These are phyloP conservation scores for Colletotrichum godetiae DNA, from an alignment of 2,329 filamentous ascomycete genomes.

Conservation along the genomic window DNA sequence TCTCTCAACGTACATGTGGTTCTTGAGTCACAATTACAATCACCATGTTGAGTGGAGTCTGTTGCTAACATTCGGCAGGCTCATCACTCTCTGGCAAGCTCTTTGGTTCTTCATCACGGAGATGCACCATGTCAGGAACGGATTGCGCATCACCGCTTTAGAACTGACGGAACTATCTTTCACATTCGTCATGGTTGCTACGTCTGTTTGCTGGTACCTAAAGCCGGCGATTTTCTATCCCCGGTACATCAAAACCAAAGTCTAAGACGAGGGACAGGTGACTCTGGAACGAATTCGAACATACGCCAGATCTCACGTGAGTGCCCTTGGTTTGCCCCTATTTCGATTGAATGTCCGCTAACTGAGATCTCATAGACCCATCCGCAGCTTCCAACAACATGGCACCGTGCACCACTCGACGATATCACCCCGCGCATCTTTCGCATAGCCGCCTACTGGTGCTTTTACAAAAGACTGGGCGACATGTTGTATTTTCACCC, in stretches of 20 bases:
- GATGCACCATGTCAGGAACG: constrained; percentile 33
- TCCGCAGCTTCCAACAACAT: constrained; percentile 36
- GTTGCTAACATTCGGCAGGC: background rate
- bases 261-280: constrained; percentile 2
- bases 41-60: no score
- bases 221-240: constrained; percentile 37
- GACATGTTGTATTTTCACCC: constrained; percentile 35
- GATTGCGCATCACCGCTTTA: constrained; percentile 40
- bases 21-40: no score
- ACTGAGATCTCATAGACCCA: constrained; percentile 38
- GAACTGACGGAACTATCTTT: constrained; percentile 43
- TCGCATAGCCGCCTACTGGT: constrained; percentile 39
- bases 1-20: constrained; percentile 38
- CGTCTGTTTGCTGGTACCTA: constrained; percentile 36
- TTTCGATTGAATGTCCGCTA: background rate
- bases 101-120: constrained; percentile 41
- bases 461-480: constrained; percentile 36
- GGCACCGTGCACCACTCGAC: constrained; percentile 46
- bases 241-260: constrained; percentile 27
- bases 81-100: constrained; percentile 40
- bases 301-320: constrained; percentile 16
- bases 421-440: constrained; percentile 41
- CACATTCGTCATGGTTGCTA: constrained; percentile 39
- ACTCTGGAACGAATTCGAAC: constrained; percentile 26
- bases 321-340: background rate